These are phyloP conservation scores for Bretziella fagacearum DNA, from an alignment of 2,329 filamentous ascomycete species.

Conservation along the genomic window DNA sequence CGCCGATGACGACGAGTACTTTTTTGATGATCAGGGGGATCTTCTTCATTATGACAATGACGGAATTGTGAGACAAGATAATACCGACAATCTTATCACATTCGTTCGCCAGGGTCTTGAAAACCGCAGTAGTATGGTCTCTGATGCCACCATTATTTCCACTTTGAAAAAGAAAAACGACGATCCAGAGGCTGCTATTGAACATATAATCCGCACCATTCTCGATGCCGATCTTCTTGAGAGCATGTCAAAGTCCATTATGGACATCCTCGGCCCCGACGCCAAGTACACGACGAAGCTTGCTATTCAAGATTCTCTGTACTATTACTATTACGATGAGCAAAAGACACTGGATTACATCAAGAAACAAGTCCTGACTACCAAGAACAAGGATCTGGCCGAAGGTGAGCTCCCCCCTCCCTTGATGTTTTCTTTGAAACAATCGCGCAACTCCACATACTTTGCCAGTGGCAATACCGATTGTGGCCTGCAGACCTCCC, in stretches of 20 bases:
- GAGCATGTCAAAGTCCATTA: neutral
- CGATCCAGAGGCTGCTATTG: neutral
- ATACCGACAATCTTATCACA: neutral
- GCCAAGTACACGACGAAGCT: conserved; percentile 31
- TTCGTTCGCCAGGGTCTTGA: conserved; percentile 8
- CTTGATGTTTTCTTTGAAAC: neutral
- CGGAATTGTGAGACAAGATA: neutral
- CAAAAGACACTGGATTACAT: conserved; percentile 62
- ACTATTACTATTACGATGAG: conserved; percentile 82
- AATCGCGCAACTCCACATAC: neutral
- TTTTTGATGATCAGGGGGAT: conserved; percentile 27
- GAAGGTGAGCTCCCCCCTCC: conserved; percentile 25
- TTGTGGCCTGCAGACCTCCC: neutral
- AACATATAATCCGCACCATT: conserved; percentile 8
- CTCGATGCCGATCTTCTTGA: conserved; percentile 10
- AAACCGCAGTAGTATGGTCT: conserved; percentile 10
- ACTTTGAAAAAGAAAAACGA: neutral
- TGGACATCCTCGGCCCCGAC: conserved; percentile 29
- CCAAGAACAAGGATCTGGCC: conserved; percentile 28
- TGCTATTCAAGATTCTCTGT: conserved; percentile 67
- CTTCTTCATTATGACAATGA: conserved; percentile 8
- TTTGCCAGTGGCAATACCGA: too few relatives aligned
- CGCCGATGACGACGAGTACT: conserved; percentile 29
- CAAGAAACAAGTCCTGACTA: conserved; percentile 30
- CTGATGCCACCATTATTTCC: conserved; percentile 8